phyloP scores from a whole-genome alignment of 1,284 basidiomycete genomes.

The Pyrrhoderma lamaoense region DNA sequence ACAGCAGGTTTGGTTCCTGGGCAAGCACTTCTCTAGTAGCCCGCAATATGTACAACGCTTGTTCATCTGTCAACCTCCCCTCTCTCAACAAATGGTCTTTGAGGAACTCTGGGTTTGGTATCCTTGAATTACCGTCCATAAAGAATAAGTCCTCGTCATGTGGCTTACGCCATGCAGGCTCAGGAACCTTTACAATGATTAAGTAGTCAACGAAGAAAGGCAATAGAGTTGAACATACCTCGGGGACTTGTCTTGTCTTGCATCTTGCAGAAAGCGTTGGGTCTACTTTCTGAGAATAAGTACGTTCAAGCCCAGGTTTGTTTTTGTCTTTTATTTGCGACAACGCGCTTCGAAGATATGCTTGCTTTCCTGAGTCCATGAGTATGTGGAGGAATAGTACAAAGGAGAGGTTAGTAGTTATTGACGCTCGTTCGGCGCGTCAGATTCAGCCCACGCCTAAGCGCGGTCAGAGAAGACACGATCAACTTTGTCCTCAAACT shows the following conservation, averaged over 20 bases:
- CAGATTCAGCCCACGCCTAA: neutral
- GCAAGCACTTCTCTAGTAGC: slow-evolving; percentile 71
- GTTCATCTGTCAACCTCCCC: slow-evolving; percentile 78
- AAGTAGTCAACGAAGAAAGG: neutral
- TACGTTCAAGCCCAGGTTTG: slow-evolving; percentile 11
- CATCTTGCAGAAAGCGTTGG: slow-evolving; percentile 9
- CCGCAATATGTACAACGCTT: slow-evolving; percentile 84
- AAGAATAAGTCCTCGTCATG: slow-evolving; percentile 70
- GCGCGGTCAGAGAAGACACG: neutral
- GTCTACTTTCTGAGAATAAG: slow-evolving; percentile 10
- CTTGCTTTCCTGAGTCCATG: neutral
- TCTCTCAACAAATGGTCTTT: slow-evolving; percentile 93
- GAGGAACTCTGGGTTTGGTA: slow-evolving; percentile 80
- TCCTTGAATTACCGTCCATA: slow-evolving; percentile 36
- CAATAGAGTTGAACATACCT: slow-evolving; percentile 10
- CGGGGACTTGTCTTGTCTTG: slow-evolving; percentile 16
- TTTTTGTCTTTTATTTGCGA: slow-evolving; percentile 15
- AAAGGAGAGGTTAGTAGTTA: neutral
- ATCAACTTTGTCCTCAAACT: neutral
- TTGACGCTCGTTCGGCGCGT: neutral
- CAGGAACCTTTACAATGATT: slow-evolving; percentile 46
- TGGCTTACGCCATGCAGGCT: slow-evolving; percentile 62
- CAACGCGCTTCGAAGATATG: slow-evolving; percentile 12
- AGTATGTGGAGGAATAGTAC: neutral
- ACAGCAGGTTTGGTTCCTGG: slow-evolving; percentile 82